Evolutionary conservation across 176 grass and related monocot genomes (phyloP).

Genomic region (Carex pumila): DNA sequence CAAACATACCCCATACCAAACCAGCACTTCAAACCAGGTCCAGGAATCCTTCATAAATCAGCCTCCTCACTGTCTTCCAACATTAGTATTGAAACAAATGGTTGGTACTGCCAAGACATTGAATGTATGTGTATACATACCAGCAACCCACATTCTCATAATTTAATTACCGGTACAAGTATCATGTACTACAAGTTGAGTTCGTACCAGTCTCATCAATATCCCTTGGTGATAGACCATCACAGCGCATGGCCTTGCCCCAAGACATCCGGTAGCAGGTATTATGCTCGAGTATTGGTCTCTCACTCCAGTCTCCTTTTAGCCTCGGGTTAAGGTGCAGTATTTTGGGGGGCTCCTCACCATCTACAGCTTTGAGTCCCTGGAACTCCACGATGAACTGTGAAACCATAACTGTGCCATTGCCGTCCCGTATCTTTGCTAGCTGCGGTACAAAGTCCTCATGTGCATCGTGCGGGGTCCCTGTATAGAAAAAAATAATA

Average conservation of each 20-base stretch:
- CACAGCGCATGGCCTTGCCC: slow-evolving; percentile 83
- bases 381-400: slow-evolving; percentile 87
- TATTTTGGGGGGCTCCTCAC: slow-evolving; percentile 87
- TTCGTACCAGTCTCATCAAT: slow-evolving; percentile 46
- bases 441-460: slow-evolving; percentile 56
- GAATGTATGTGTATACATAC: not conserved
- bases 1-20: not conserved
- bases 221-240: slow-evolving; percentile 34
- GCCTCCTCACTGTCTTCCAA: not conserved
- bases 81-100: not conserved
- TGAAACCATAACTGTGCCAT: slow-evolving; percentile 77
- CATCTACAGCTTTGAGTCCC: slow-evolving; percentile 49
- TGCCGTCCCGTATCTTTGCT: slow-evolving; percentile 33
- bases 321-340: slow-evolving; percentile 84
- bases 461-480: slow-evolving; percentile 37
- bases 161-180: not conserved
- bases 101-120: not conserved
- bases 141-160: not conserved
- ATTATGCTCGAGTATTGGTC: slow-evolving; percentile 77
- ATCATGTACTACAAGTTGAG: not conserved
- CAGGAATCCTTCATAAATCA: not conserved
- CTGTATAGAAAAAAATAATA: not conserved
- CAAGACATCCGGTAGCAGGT: slow-evolving; percentile 91
- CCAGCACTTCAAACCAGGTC: not conserved
- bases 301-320: slow-evolving; percentile 72